Base-by-base conservation (phyloP, 2,329 filamentous ascomycete genomes). In the Aspergillus ustus region DNA sequence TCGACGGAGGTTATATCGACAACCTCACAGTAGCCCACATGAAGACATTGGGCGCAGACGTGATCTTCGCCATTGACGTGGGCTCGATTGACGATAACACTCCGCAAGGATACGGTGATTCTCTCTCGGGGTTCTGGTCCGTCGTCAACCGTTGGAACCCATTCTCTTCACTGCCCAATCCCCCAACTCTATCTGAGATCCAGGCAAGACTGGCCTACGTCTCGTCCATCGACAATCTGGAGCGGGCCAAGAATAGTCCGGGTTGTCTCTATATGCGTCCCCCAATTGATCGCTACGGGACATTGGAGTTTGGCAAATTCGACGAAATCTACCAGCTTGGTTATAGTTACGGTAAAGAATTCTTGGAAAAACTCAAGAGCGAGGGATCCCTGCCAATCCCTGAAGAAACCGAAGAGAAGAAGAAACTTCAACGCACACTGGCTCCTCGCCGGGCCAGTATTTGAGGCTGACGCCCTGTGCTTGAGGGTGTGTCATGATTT, bases 231-330 rank as follows among this genome's bases (percentile, higher is more conserved):
- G 95, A 98, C 75, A 95, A 95, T 28, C 83, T 99, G 28, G 95
- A 99, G 77, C 86, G 93, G 43, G 95, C 95, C 25, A 99, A 99
- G 83, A 90, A 84, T 4, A 94, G 91, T 72, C 88, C 92, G 0
- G 95, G 95, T 0, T 98, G 94, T 76, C 84, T 96, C 56, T 99
- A 99, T 77, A 96, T 99, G 92, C 87, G 95, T 1, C 96, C 96
- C 4, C 95, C 95, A 0, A 91, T 99, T 65, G 95, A 98, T 72
- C 85, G 87, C 1, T 99, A 97, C 70, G 95, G 93, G 4, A 99
- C 95, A 1, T 81, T 99, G 31, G 95, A 99, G 61, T 99, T 99
- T 81, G 91, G 89, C 64, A 97, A 96, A 77, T 99, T 99, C 76
- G 94, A 98, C 71, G 96, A 99, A 82, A 94, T 99, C 57, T 97